Evolutionary conservation across 495 filamentous ascomycete species (phyloP).

Genomic region (Tuber brumale): DNA sequence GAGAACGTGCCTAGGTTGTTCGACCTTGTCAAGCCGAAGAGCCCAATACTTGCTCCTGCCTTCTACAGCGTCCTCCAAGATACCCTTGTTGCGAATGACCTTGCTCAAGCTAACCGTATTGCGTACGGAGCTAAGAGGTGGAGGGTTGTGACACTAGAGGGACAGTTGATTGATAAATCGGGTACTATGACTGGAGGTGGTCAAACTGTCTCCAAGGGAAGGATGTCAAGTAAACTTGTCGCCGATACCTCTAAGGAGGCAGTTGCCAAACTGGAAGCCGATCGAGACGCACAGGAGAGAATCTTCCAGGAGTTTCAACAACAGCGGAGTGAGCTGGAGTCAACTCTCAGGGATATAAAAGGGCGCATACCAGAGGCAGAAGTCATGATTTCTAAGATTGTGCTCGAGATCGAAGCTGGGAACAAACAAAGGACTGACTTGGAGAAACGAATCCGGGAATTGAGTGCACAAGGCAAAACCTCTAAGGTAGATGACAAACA

Average conservation of each 20-base stretch:
- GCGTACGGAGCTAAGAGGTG: conserved; percentile 88
- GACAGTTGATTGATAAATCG: conserved; percentile 91
- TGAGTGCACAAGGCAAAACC: conserved; percentile 53
- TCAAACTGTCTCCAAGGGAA: conserved; percentile 73
- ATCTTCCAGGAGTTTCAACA: conserved; percentile 74
- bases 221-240: conserved; percentile 91
- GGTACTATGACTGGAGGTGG: conserved; percentile 98
- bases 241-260: conserved; percentile 79
- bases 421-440: conserved; percentile 77
- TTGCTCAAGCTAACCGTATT: conserved; percentile 90
- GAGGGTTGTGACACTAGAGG: conserved; percentile 92
- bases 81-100: conserved; percentile 85
- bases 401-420: conserved; percentile 79
- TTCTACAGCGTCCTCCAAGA: conserved; percentile 92
- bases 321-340: conserved; percentile 68
- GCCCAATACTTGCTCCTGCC: conserved; percentile 78
- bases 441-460: conserved; percentile 73
- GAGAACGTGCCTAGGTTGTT: conserved; percentile 89
- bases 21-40: conserved; percentile 83
- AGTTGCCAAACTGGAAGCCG: conserved; percentile 74
- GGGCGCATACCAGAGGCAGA: conserved; percentile 77
- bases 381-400: conserved; percentile 85
- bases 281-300: conserved; percentile 76
- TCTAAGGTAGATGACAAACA: conserved; percentile 69
- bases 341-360: conserved; percentile 62